Percentiles rank a stretch among this genome's conserved stretches.
Evolutionary conservation across 768 basidiomycete genomes (phyloP).

Genomic region (Macrocybe gigantea): DNA sequence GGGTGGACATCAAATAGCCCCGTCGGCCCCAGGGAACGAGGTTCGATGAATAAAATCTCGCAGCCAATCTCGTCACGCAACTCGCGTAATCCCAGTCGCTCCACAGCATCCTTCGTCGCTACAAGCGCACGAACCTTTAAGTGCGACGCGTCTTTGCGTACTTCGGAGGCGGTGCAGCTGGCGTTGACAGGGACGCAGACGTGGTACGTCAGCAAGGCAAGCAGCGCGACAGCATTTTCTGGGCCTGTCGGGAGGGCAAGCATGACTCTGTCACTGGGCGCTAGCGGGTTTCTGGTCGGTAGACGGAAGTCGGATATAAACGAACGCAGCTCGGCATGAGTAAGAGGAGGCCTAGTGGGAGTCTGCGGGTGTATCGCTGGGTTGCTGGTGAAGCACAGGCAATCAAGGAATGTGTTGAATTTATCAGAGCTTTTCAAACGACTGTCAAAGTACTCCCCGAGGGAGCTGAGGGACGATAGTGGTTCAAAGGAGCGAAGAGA

Average conservation of each 20-base stretch:
- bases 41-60: conserved; percentile 31
- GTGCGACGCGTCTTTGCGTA: conserved; percentile 34
- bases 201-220: conserved; percentile 36
- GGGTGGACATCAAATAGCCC: conserved; percentile 35
- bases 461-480: conserved; percentile 20
- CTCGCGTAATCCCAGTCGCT: conserved; percentile 28
- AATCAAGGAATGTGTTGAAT: conserved; percentile 33
- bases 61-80: conserved; percentile 29
- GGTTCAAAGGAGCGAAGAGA: conserved; percentile 21
- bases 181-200: conserved; percentile 43
- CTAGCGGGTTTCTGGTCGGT: conserved; percentile 25
- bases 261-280: conserved; percentile 41
- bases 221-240: conserved; percentile 40
- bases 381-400: conserved; percentile 23
- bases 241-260: conserved; percentile 38
- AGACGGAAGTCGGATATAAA: conserved; percentile 34
- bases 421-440: conserved; percentile 21
- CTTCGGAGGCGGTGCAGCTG: conserved; percentile 36
- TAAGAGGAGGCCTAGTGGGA: conserved; percentile 25
- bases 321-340: conserved; percentile 26
- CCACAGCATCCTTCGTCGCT: conserved; percentile 32
- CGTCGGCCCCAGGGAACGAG: conserved; percentile 25
- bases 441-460: conserved; percentile 32
- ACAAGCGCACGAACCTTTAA: conserved; percentile 34
- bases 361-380: conserved; percentile 37